Evolutionary conservation across 371 early-diverging fungal species (phyloP).

Genomic region (Mucor circinelloides): DNA sequence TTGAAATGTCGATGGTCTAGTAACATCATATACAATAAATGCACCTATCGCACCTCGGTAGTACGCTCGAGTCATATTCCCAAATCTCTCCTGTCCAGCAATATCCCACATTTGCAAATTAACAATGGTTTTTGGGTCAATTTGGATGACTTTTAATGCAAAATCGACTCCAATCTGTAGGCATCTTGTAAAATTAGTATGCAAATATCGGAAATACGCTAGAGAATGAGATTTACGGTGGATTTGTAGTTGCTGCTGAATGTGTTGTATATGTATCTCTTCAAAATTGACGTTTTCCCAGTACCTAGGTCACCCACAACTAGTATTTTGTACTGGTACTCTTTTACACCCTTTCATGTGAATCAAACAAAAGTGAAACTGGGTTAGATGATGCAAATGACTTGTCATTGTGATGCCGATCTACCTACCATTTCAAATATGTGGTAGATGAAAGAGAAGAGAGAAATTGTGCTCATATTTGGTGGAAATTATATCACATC

Average conservation of each 20-base stretch:
- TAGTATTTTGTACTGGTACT: constrained; percentile 83
- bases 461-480: neutral
- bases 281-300: constrained; percentile 94
- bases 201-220: neutral
- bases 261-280: constrained; percentile 92
- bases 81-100: constrained; percentile 75
- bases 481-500: neutral
- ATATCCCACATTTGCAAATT: constrained; percentile 61
- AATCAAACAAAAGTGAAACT: neutral
- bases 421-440: neutral
- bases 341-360: constrained; percentile 27
- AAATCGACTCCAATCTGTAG: constrained; percentile 94
- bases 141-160: constrained; percentile 45
- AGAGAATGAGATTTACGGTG: constrained; percentile 45
- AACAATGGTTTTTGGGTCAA: constrained; percentile 41
- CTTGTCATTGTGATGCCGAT: neutral
- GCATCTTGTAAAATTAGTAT: neutral
- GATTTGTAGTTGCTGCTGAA: constrained; percentile 94
- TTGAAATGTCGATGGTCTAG: constrained; percentile 63
- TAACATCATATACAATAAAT: constrained; percentile 70
- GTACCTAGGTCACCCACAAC: constrained; percentile 97
- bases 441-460: neutral
- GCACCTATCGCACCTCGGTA: constrained; percentile 73
- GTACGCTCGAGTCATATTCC: constrained; percentile 67
- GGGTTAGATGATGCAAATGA: neutral